phyloP scores from a whole-genome alignment of 2,329 filamentous ascomycete genomes.

The Ceratocystiopsis sp. region DNA sequence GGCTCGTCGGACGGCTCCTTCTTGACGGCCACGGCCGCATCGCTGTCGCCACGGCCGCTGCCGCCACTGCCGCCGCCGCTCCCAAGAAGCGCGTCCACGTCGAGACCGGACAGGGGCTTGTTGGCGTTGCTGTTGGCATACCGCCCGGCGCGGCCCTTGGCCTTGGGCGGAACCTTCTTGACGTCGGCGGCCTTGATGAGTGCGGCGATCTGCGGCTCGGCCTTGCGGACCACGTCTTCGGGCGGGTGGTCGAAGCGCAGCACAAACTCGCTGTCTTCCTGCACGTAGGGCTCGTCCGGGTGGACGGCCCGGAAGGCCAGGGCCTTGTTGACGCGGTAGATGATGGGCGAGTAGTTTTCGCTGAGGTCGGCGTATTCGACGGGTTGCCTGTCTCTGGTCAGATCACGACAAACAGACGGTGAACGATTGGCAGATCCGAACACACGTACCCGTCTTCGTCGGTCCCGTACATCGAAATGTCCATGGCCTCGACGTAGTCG shows the following conservation, averaged over 20 bases:
- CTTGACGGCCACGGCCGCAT: slow-evolving; percentile 3
- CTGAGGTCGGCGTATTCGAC: slow-evolving; percentile 61
- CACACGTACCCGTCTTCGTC: slow-evolving; percentile 55
- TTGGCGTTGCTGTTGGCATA: slow-evolving; percentile 42
- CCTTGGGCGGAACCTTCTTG: slow-evolving; percentile 75
- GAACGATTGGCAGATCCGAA: no score
- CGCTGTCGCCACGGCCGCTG: no score
- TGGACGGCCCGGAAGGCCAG: slow-evolving; percentile 69
- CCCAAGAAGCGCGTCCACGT: slow-evolving; percentile 67
- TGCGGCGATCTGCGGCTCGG: slow-evolving; percentile 38
- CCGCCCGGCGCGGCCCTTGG: slow-evolving; percentile 52
- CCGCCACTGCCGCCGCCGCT: slow-evolving; percentile 14
- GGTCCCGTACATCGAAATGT: slow-evolving; percentile 51
- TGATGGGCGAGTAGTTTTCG: slow-evolving; percentile 64
- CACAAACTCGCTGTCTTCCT: slow-evolving; percentile 45
- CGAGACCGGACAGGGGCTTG: slow-evolving; percentile 78
- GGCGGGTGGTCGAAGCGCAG: slow-evolving; percentile 56
- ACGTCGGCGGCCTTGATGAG: slow-evolving; percentile 58
- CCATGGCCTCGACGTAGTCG: slow-evolving; percentile 86
- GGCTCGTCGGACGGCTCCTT: slow-evolving; percentile 14
- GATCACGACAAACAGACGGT: no score
- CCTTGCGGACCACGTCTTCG: slow-evolving; percentile 41
- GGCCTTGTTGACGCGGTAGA: slow-evolving; percentile 81
- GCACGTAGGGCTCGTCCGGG: slow-evolving; percentile 44
- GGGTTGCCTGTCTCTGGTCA: slow-evolving; percentile 17